Evolutionary conservation across 1,284 basidiomycete genomes (phyloP), one percentile per base, ranked within the genome.

Genomic region (Tetrapyrgos nigripes): DNA sequence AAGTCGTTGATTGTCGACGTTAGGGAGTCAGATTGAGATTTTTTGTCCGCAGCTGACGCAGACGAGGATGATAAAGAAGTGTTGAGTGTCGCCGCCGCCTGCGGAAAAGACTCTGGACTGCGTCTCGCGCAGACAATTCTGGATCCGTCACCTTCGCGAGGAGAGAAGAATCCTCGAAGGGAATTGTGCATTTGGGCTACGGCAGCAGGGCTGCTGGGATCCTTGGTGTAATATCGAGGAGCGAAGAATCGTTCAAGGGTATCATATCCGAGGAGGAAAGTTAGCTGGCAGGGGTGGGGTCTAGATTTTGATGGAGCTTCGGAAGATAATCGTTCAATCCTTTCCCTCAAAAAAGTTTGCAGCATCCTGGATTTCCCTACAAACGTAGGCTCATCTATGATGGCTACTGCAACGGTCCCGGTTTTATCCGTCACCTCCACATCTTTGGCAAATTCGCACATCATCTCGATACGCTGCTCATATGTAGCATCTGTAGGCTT

Each of bases 341-440:
- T 47, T 21, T 75, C 26, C 50, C 70, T 73, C 45, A 92, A 74
- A 64, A 86, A 86, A 17, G 70, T 69, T n/a, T 78, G 78, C 52
- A 94, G 79, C 21, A 83, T 72, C 19, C 81, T 78, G 11, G 92
- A 91, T 76, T 98, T 98, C 40, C 85, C 85, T 44, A 93, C 91
- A 71, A 98, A 98, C 0, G 91, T 92, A 2, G 96, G 94, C 64
- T 94, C 92, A 68, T 95, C 85, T 58, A 95, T 86, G 61, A 97
- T 82, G 1, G 84, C 96, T 1, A 97, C 86, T 0, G 92, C 94
- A 26, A 93, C 79, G 60, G 91, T 91, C 4, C 74, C 60, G n/a
- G 56, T 47, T 58, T 61, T 40, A 43, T 37, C n/a, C 19, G 33
- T 50, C 5, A 37, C 29, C 28, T 35, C 57, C 60, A 91, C 73